These are phyloP conservation scores for Cinnamomum micranthum DNA, from an alignment of 164 flowering plant genomes.

Conservation along the genomic window DNA sequence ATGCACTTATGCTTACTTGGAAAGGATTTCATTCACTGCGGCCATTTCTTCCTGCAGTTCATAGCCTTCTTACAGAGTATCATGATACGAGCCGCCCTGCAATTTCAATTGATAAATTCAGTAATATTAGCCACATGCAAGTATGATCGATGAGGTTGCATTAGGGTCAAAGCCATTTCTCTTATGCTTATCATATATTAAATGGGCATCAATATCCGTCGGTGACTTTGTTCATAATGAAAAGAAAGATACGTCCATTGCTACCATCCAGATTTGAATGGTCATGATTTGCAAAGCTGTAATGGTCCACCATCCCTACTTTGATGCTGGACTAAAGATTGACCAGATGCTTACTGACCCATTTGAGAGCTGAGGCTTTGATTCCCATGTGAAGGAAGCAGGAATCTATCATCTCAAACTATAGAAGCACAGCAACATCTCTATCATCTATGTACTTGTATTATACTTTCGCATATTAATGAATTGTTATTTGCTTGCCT, in stretches of 20 bases:
- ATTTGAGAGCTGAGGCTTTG: not conserved
- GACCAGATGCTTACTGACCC: not conserved
- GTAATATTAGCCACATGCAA: conserved; percentile 9
- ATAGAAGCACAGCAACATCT: too few species aligned
- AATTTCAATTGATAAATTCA: conserved; percentile 15
- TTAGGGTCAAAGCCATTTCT: too few species aligned
- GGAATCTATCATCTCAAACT: not conserved
- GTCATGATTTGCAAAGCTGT: not conserved
- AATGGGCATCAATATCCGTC: too few species aligned
- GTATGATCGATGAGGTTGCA: conserved; percentile 1
- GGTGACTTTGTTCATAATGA: too few species aligned
- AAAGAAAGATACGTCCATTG: too few species aligned
- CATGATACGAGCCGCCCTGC: conserved; percentile 41
- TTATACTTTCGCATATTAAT: too few species aligned
- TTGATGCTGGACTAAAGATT: not conserved
- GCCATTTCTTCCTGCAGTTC: conserved; percentile 41
- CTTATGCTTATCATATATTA: too few species aligned
- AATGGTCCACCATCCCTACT: not conserved
- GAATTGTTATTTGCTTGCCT: too few species aligned
- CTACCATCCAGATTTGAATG: not conserved
- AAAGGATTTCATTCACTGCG: not conserved
- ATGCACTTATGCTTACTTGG: not conserved
- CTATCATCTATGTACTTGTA: too few species aligned
- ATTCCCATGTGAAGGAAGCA: not conserved
- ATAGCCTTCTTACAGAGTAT: conserved; percentile 65